Base-by-base conservation (phyloP, 78 protist species). In the Dictyostelium purpureum region DNA sequence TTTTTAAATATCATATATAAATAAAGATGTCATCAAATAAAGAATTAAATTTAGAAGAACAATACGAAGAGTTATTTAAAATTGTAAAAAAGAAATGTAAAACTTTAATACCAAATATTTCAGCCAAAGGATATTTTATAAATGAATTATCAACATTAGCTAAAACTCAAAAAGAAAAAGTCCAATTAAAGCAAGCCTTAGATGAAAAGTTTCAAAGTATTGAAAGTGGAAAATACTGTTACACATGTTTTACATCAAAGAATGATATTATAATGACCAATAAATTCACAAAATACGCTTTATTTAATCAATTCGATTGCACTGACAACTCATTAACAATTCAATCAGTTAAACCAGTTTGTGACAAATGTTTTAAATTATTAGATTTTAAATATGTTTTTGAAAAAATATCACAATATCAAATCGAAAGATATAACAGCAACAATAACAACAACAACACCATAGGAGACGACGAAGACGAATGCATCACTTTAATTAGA, bases 261-360 rank as follows among this genome's bases (percentile, higher is more conserved):
- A 57, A 57, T 57, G 67, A 57, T 57, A 26, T 57, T 26, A 57
- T 57, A 26, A 57, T 57, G 67, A 57, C 67, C n/a, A 57, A 57
- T 26, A 57, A 57, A 26, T 57, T 26, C 11, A 57, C 67, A 57
- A 57, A 26, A 57, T 57, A 57, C 26, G 67, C 67, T 26, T 4
- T 57, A 2, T 26, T 57, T 26, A 57, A 57, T 57, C n/a, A 57
- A 57, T 57, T 57, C 26, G 67, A 57, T 57, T 26, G n/a, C 26
- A 3, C 26, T 57, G 67, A 57, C 26, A 57, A 57, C n/a, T 57
- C 67, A 57, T 57, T 57, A 57, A 26, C 67, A 10, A 26, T 57
- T 2, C 38, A 57, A 11, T 24, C 67, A 57, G 28, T 57, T 57
- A 57, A 57, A 57, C 67, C 67, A 57, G 67, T 57, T 28, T 57